Evolutionary conservation across 1,139 yeast genomes (phyloP).

Genomic region (Kluyveromyces sp.): DNA sequence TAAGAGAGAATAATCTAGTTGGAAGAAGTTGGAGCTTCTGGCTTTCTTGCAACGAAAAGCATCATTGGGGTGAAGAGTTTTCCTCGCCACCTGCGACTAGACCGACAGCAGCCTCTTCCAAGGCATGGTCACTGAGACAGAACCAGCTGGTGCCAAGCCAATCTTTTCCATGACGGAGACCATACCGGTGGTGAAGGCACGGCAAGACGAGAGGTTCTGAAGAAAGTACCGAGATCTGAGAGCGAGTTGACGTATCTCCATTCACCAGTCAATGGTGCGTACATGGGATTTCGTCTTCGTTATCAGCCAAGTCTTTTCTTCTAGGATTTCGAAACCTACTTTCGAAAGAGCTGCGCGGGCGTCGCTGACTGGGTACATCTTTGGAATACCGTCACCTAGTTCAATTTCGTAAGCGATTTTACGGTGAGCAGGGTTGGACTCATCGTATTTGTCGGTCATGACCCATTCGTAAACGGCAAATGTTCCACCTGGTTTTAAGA

Average conservation of each 20-base stretch:
- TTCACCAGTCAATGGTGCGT: slow-evolving; percentile 92
- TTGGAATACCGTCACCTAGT: slow-evolving; percentile 97
- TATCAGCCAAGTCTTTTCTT: slow-evolving; percentile 78
- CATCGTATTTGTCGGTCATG: slow-evolving; percentile 91
- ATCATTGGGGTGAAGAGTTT: slow-evolving; percentile 93
- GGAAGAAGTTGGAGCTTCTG: slow-evolving; percentile 25
- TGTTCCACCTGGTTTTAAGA: slow-evolving; percentile 92
- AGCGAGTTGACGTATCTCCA: slow-evolving; percentile 77
- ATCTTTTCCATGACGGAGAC: slow-evolving; percentile 75
- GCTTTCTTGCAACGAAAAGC: slow-evolving; percentile 82
- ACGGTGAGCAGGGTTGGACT: slow-evolving; percentile 79
- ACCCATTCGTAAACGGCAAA: slow-evolving; percentile 99
- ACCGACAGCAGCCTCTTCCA: slow-evolving; percentile 95
- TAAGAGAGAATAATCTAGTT: too few species aligned
- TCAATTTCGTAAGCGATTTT: slow-evolving; percentile 95
- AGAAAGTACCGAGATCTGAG: slow-evolving; percentile 71
- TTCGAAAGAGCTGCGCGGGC: slow-evolving; percentile 79
- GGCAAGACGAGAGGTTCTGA: slow-evolving; percentile 81
- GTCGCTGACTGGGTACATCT: slow-evolving; percentile 81
- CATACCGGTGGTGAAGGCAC: slow-evolving; percentile 72
- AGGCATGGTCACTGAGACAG: slow-evolving; percentile 85
- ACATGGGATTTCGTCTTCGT: slow-evolving; percentile 87
- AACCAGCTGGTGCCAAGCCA: slow-evolving; percentile 91
- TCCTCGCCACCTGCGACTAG: slow-evolving; percentile 88
- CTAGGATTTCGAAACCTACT: slow-evolving; percentile 81